Conservation (phyloP, 2,329 filamentous ascomycete genomes). For the Venturiaceae sp. region DNA sequence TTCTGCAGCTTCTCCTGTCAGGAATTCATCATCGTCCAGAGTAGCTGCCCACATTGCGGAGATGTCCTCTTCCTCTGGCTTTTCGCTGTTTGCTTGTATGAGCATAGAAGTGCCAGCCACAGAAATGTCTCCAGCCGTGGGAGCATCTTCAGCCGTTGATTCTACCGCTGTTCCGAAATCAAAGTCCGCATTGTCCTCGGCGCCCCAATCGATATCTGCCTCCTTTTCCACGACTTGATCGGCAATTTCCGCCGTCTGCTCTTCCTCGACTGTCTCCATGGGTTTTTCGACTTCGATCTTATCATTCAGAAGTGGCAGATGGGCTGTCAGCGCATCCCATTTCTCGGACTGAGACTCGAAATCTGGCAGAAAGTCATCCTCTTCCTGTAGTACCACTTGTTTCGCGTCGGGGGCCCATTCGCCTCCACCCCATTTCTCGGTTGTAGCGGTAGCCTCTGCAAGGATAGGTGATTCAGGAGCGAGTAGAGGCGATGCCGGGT, state of each 20-base stretch:
- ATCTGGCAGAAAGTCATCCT: not conserved
- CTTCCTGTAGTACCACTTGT: not conserved
- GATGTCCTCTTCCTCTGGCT: slow-evolving; percentile 47
- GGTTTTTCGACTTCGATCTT: not conserved
- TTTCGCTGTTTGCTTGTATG: not conserved
- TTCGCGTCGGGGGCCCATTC: slow-evolving; percentile 2
- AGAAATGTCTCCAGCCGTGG: slow-evolving; percentile 1
- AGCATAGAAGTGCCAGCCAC: slow-evolving; percentile 1
- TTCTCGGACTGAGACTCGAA: not conserved
- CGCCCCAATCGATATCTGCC: slow-evolving; percentile 9
- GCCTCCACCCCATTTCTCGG: not conserved
- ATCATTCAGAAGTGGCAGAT: not conserved
- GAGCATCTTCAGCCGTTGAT: not conserved
- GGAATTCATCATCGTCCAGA: slow-evolving; percentile 62
- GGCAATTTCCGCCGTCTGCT: not conserved
- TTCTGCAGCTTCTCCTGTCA: slow-evolving; percentile 41
- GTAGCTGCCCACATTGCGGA: slow-evolving; percentile 78
- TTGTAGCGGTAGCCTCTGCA: not conserved
- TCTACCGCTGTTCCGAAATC: not conserved
- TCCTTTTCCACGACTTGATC: not conserved
- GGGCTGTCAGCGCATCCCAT: not conserved
- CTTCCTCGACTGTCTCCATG: not conserved
- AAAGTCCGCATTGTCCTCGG: not conserved
- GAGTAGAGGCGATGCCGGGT: slow-evolving; percentile 29
- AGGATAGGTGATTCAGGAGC: slow-evolving; percentile 13